A percentile compares a stretch with the other conserved stretches of the same genome.
Evolutionary conservation across 208 protist species (phyloP).

Genomic region (Acanthamoeba lenticulata): DNA sequence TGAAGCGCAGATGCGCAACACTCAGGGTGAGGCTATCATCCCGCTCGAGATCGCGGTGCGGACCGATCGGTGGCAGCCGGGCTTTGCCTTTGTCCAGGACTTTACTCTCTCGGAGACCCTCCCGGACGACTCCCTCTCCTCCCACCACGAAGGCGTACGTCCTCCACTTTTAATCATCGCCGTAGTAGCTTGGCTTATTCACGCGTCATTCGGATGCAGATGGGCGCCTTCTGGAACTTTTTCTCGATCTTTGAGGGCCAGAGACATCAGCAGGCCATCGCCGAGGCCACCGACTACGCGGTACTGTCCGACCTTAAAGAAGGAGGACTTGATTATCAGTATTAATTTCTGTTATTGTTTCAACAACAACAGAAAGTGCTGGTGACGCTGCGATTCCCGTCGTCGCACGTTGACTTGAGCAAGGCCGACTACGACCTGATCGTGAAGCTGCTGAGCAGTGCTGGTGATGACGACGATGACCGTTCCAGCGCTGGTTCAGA

Average conservation of each 20-base stretch:
- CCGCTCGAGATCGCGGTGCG: conserved; percentile 34
- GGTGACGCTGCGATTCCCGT: conserved; percentile 62
- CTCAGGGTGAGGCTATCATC: conserved; percentile 50
- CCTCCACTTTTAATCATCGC: neutral
- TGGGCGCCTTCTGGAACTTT: conserved; percentile 51
- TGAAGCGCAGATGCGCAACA: conserved; percentile 67
- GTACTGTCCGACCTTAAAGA: neutral
- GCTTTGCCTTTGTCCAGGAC: conserved; percentile 57
- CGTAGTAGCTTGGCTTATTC: neutral
- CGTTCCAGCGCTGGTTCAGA: neutral
- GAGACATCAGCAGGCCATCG: conserved; percentile 11
- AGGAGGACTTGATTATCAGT: neutral
- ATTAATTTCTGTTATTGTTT: neutral
- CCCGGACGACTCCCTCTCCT: neutral
- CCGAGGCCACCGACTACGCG: conserved; percentile 52
- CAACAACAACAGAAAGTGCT: neutral
- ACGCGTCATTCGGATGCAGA: neutral
- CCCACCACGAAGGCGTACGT: conserved; percentile 10
- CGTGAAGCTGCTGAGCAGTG: neutral
- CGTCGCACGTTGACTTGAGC: conserved; percentile 51
- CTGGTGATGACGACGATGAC: neutral
- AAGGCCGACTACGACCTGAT: conserved; percentile 61
- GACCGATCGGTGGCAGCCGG: conserved; percentile 27
- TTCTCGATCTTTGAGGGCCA: conserved; percentile 55
- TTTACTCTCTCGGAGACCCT: conserved; percentile 20